Base-by-base conservation (phyloP, 1,284 basidiomycete genomes). In the Tilletia walkeri region DNA sequence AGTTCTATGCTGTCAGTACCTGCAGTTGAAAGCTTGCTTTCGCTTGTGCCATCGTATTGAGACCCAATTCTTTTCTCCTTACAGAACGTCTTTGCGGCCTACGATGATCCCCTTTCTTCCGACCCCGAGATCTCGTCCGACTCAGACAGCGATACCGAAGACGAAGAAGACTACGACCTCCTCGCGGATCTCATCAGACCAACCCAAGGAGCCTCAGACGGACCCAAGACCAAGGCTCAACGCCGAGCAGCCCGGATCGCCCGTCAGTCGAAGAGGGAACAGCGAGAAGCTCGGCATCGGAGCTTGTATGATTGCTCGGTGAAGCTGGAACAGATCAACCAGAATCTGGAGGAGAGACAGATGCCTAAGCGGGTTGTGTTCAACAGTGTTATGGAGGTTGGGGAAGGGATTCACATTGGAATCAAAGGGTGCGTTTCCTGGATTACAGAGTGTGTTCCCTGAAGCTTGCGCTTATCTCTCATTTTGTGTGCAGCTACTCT, bases 281-380 rank as follows among this genome's bases (percentile, higher is more conserved):
- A 63, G 16, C 59, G 59, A 4, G 59, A 63, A 41, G 18, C 59
- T 10, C 30, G 59, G 4, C 12, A 63, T 63, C 59, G 59, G 36
- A 38, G 36, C 30, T 20, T 63, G 59, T 63, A 63, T 16, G 59
- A 63, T 20, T 63, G 59, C 59, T 14, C 36, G 14, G 18, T 75
- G 0, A 76, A 77, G 34, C 78, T 79, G 49, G 75, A 80, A 20
- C 79, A 82, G 61, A 78, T 85, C 48, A 77, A 84, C 48, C 70
- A 77, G 34, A 77, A 80, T 38, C 74, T 84, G 30, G 75, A 78
- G 56, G 76, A 78, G 10, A 75, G 82, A 65, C 92, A 95, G 83
- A 89, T 91, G 9, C 90, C 92, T 0, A 99, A 97, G 82, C 89
- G 94, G n/a, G 88, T 92, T 0, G 85, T 90, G 14, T 97, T 94